Evolutionary conservation across 2,329 filamentous ascomycete species (phyloP).

Genomic region (Fusarium lateritium): DNA sequence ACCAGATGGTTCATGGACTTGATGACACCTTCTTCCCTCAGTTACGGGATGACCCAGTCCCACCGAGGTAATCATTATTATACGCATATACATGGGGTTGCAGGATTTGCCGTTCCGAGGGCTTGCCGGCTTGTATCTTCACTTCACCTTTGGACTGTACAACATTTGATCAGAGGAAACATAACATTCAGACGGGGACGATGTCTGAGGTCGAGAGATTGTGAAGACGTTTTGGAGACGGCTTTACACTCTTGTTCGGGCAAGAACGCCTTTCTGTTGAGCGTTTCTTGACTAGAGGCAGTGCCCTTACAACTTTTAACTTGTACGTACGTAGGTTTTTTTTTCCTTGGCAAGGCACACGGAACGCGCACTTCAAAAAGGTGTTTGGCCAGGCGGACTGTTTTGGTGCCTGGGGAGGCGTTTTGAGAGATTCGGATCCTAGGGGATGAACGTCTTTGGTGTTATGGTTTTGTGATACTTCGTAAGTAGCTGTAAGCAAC

Average conservation of each 20-base stretch:
- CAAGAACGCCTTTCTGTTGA: conserved; percentile 20
- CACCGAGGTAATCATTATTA: conserved; percentile 34
- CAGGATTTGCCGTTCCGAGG: conserved; percentile 30
- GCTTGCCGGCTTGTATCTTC: conserved; percentile 36
- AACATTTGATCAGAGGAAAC: conserved; percentile 49
- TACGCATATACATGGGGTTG: conserved; percentile 44
- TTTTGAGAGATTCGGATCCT: conserved; percentile 46
- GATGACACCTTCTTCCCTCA: conserved; percentile 46
- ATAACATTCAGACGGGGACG: conserved; percentile 39
- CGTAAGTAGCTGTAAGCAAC: conserved; percentile 50
- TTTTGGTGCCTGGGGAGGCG: conserved; percentile 48
- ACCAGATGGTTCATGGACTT: conserved; percentile 23
- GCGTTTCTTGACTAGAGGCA: conserved; percentile 24
- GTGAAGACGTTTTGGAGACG: conserved; percentile 21
- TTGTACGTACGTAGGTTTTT: conserved; percentile 56
- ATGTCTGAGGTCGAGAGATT: conserved; percentile 41
- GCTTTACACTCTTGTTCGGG: conserved; percentile 33
- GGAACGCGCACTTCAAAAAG: conserved; percentile 62
- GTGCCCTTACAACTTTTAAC: conserved; percentile 39
- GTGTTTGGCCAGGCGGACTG: conserved; percentile 56
- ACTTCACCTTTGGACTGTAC: conserved; percentile 49
- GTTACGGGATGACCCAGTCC: conserved; percentile 19
- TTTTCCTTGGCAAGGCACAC: conserved; percentile 51
- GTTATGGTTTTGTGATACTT: conserved; percentile 44
- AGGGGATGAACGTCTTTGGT: conserved; percentile 50